Conservation (phyloP, 1,284 basidiomycete genomes). For the Marasmius oreades region DNA sequence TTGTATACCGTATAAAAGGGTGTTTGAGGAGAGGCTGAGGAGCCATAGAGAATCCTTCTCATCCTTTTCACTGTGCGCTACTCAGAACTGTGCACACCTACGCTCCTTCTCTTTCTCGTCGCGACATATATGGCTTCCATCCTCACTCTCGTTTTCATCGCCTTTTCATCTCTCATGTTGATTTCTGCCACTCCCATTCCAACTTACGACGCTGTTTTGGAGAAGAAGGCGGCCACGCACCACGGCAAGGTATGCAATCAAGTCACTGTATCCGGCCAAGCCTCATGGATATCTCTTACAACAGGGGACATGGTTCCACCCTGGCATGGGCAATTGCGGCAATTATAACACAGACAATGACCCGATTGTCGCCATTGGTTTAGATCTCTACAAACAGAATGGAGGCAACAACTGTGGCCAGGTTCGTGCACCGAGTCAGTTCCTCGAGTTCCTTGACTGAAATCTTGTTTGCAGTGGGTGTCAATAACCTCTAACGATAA, state of each 20-base stretch:
- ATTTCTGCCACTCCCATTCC: constrained; percentile 46
- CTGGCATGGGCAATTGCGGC: constrained; percentile 17
- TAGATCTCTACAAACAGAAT: constrained; percentile 9
- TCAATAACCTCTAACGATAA: constrained; percentile 7
- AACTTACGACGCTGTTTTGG: constrained; percentile 30
- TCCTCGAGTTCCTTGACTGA: neutral
- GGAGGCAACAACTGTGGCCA: constrained; percentile 11
- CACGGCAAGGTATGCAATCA: constrained; percentile 39
- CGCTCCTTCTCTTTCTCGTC: constrained; percentile 7
- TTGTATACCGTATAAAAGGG: neutral
- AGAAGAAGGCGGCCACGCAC: constrained; percentile 48
- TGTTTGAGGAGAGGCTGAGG: neutral
- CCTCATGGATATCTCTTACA: constrained; percentile 2
- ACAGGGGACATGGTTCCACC: constrained; percentile 29
- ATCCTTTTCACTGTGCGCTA: neutral
- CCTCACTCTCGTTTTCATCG: constrained; percentile 36
- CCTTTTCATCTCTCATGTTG: constrained; percentile 40
- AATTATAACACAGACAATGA: constrained; percentile 11
- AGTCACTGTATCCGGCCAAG: neutral
- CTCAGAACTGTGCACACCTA: constrained; percentile 10
- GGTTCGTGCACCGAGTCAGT: constrained; percentile 6
- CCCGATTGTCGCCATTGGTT: constrained; percentile 13
- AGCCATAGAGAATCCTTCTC: neutral
- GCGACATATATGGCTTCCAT: constrained; percentile 35
- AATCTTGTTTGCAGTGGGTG: constrained; percentile 2